A percentile compares a stretch with the other conserved stretches of the same genome.
Evolutionary conservation across 176 grass and related monocot genomes (phyloP).

Genomic region (Ensete glaucum): DNA sequence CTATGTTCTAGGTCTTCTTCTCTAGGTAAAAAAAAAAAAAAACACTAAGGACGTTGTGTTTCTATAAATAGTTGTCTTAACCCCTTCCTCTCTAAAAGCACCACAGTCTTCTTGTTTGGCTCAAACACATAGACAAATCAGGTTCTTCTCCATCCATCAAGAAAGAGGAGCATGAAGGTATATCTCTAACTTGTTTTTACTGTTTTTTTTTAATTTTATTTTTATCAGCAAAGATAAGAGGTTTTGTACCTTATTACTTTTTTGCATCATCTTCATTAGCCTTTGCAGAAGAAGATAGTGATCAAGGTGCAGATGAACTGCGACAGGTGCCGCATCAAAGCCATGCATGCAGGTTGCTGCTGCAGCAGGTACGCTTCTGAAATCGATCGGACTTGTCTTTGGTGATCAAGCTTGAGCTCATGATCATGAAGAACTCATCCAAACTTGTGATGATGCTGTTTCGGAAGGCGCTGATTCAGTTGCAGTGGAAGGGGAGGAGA

Average conservation of each 20-base stretch:
- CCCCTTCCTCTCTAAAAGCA: background rate
- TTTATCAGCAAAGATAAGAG: background rate
- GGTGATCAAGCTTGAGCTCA: no score
- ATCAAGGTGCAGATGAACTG: conserved; percentile 37
- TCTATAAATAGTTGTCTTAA: no score
- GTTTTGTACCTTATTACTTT: no score
- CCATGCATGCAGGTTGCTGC: conserved; percentile 51
- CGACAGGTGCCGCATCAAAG: conserved; percentile 43
- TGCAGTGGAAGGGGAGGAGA: conserved; percentile 32
- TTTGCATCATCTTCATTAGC: background rate
- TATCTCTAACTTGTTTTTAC: background rate
- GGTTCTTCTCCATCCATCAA: background rate
- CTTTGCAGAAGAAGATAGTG: conserved; percentile 43
- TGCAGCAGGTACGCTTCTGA: background rate
- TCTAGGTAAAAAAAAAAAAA: no score
- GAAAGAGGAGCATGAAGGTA: background rate
- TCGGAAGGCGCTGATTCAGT: conserved; percentile 33
- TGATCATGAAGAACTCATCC: background rate
- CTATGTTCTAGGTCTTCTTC: no score
- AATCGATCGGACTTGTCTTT: no score
- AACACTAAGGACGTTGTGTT: no score
- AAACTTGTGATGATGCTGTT: background rate
- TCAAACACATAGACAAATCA: background rate
- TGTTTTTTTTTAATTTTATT: background rate
- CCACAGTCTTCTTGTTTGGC: background rate